phyloP scores from a whole-genome alignment of 192 early-diverging fungal species.

The Linnemannia schmuckeri region DNA sequence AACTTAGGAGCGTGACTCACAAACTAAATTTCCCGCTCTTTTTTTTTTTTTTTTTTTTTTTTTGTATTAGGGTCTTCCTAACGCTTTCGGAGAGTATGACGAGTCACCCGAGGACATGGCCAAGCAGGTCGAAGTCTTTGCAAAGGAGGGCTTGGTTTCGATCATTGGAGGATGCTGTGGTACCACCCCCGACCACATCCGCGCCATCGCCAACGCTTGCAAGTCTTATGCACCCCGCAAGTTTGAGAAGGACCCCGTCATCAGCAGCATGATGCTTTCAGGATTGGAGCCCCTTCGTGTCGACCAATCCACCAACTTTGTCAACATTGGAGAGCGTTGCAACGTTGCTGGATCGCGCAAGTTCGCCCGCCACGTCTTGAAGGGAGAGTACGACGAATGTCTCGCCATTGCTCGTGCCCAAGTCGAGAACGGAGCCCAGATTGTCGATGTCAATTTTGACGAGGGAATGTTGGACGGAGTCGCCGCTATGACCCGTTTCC shows the following conservation, averaged over 20 bases:
- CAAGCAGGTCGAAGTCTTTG: conserved; percentile 86
- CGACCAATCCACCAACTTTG: conserved; percentile 86
- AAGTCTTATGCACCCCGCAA: conserved; percentile 83
- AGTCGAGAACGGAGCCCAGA: conserved; percentile 95
- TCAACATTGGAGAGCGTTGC: conserved; percentile 97
- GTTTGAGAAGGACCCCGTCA: conserved; percentile 75
- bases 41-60: background rate
- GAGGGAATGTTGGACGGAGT: conserved; percentile 96
- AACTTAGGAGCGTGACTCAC: background rate
- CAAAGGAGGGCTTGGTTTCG: conserved; percentile 92
- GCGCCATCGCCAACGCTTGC: conserved; percentile 83
- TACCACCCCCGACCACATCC: conserved; percentile 95
- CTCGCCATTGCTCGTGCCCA: conserved; percentile 93
- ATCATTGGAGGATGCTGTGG: conserved; percentile 98
- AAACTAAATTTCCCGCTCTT: background rate
- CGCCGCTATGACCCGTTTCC: conserved; percentile 93
- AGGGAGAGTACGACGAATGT: conserved; percentile 94
- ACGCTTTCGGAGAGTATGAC: conserved; percentile 98
- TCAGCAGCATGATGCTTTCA: conserved; percentile 83
- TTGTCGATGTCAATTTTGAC: conserved; percentile 98
- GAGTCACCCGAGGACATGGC: conserved; percentile 91
- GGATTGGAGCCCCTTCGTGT: conserved; percentile 90
- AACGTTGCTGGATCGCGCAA: conserved; percentile 96
- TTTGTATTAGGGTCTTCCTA: conserved; percentile 81
- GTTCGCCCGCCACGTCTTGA: conserved; percentile 94